Evolutionary conservation across 2,329 filamentous ascomycete species (phyloP).

Genomic region (Chrysoporthe cubensis): DNA sequence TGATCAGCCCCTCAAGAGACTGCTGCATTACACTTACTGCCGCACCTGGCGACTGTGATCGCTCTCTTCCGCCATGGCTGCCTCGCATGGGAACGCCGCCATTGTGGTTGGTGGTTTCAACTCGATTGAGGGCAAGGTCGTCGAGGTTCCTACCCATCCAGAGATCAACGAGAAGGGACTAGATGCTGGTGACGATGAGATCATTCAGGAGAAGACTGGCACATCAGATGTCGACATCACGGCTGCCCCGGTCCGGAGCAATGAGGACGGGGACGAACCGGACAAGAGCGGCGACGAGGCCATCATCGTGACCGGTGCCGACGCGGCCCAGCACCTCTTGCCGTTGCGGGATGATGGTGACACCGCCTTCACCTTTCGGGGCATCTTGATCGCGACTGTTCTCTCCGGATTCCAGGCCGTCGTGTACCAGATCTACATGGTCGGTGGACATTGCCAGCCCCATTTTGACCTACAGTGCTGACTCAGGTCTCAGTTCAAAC

Average conservation of each 20-base stretch:
- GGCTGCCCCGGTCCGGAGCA: constrained; percentile 27
- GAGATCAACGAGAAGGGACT: constrained; percentile 39
- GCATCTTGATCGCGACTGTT: constrained; percentile 52
- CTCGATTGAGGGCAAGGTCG: constrained; percentile 37
- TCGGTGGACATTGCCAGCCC: constrained; percentile 34
- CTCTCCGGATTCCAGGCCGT: constrained; percentile 58
- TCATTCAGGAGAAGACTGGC: not conserved
- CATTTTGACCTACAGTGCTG: constrained; percentile 14
- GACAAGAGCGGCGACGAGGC: constrained; percentile 42
- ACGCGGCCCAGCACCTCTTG: constrained; percentile 53
- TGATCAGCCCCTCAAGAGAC: not conserved
- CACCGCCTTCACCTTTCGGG: constrained; percentile 55
- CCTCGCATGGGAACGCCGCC: constrained; percentile 28
- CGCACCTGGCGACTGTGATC: constrained; percentile 4
- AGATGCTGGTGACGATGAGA: constrained; percentile 24
- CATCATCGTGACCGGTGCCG: constrained; percentile 56
- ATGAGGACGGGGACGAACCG: constrained; percentile 34
- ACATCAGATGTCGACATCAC: constrained; percentile 31
- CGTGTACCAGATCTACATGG: constrained; percentile 59
- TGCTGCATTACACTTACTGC: not conserved
- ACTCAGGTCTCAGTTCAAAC: constrained; percentile 50
- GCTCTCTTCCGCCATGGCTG: constrained; percentile 12
- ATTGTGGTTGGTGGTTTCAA: constrained; percentile 37
- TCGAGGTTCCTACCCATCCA: constrained; percentile 36
- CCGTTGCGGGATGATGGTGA: constrained; percentile 57